These are phyloP conservation scores for Boletales sp. DNA, from an alignment of 768 basidiomycete species.

Conservation along the genomic window DNA sequence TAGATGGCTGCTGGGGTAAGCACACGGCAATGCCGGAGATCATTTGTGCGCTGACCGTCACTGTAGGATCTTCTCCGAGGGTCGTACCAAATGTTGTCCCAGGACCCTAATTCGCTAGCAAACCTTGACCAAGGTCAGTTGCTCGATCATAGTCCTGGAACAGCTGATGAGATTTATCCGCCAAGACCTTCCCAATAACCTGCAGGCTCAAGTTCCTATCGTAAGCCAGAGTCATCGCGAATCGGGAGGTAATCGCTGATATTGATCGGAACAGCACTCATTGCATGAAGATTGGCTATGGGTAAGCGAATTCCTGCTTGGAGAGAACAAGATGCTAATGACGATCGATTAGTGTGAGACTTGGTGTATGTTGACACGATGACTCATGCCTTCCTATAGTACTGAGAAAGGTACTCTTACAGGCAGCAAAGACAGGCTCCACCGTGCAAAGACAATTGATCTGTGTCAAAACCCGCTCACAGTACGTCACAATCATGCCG, in stretches of 20 bases:
- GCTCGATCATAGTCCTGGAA: background rate
- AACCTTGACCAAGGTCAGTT: conserved; percentile 86
- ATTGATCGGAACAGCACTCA: conserved; percentile 55
- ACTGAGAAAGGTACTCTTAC: conserved; percentile 4
- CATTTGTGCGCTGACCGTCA: background rate
- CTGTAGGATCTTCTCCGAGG: conserved; percentile 80
- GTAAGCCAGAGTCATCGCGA: conserved; percentile 47
- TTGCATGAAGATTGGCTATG: conserved; percentile 94
- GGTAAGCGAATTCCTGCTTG: conserved; percentile 45
- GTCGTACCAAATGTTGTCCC: conserved; percentile 90
- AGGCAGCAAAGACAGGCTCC: conserved; percentile 80
- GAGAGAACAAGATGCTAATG: conserved; percentile 4
- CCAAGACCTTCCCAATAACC: conserved; percentile 90
- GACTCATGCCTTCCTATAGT: background rate
- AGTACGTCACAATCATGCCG: conserved; percentile 40
- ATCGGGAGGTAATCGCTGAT: background rate
- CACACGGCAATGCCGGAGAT: background rate
- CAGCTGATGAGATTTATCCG: background rate
- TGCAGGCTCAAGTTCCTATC: conserved; percentile 90
- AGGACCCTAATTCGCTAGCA: conserved; percentile 90
- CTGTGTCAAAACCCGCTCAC: conserved; percentile 96
- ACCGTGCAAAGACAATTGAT: conserved; percentile 87
- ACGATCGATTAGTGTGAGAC: conserved; percentile 78
- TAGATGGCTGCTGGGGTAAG: conserved; percentile 59
- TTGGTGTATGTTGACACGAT: conserved; percentile 68